phyloP scores from a whole-genome alignment of 108 stramenopile species.

The Craspedostauros australis region DNA sequence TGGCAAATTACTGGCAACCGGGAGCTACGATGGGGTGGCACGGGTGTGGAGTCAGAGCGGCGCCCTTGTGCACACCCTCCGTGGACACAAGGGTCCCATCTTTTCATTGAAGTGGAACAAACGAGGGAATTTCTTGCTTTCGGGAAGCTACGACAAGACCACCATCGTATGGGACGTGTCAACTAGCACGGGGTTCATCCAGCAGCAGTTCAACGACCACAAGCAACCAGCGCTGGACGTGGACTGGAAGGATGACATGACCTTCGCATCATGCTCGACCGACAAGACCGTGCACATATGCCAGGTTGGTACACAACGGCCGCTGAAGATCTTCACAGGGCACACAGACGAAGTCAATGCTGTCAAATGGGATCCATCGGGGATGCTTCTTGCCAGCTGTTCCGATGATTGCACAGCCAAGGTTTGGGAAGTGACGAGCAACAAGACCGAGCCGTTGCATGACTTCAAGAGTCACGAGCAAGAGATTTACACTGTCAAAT shows the following conservation, averaged over 20 bases:
- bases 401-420: conserved; percentile 97
- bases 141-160: conserved; percentile 91
- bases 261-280: conserved; percentile 93
- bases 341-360: conserved; percentile 95
- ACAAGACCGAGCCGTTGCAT: conserved; percentile 58
- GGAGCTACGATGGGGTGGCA: conserved; percentile 93
- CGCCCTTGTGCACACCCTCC: conserved; percentile 71
- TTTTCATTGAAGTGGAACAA: conserved; percentile 96
- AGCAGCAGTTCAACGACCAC: conserved; percentile 88
- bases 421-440: conserved; percentile 78
- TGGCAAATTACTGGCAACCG: conserved; percentile 87
- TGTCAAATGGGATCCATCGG: conserved; percentile 94
- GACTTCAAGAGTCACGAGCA: conserved; percentile 89
- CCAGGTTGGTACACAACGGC: conserved; percentile 52
- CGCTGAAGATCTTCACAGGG: conserved; percentile 63
- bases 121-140: conserved; percentile 81
- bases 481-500: conserved; percentile 96
- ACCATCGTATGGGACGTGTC: conserved; percentile 95
- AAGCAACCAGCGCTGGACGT: conserved; percentile 88
- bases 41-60: conserved; percentile 88
- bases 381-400: conserved; percentile 85
- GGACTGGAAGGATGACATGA: conserved; percentile 91
- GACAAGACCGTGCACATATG: conserved; percentile 93
- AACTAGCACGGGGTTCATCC: conserved; percentile 55
- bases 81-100: conserved; percentile 89